Evolutionary conservation across 1,139 yeast species (phyloP), one percentile per base, ranked within the genome.

Genomic region (Suhomyces bokatorum): DNA sequence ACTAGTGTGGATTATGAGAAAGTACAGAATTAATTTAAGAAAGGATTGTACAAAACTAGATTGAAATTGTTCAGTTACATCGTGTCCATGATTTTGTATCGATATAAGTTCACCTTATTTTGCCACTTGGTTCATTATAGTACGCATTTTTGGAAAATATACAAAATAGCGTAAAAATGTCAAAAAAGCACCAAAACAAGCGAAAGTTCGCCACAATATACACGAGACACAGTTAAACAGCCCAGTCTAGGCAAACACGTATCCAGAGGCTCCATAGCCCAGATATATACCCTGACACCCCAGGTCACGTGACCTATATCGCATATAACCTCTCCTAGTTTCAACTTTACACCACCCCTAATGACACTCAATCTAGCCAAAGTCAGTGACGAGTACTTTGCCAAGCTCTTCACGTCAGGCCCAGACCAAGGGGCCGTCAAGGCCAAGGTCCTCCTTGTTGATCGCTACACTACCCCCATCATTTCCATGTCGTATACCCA

Each of bases 401-500:
- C 63, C 36, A 67, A 68, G 54, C 59, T 73, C 35, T 73, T 73
- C 48, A 56, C 55, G 22, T 50, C 54, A 20, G 54, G 48, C 48
- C 52, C 39, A 45, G 52, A 50, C 17, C 30, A 57, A 17, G 49
- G 50, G 20, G 69, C 69, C 13, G 63, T 72, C 37, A 78, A 79
- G 53, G 83, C 91, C 45, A 82, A 81, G 51, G 95, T 91, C 29
- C 72, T 93, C 32, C 72, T 93, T 36, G 75, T 95, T 45, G 99
- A 93, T 61, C 71, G 78, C 45, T 74, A 76, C 53, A 93, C 99
- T 41, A 87, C 95, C 13, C 77, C 90, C 0, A 81, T 90, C 26
- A 81, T 95, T 17, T 89, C 97, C 13, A 77, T 93, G 78, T 81
- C 87, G 53, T 81, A 95, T 35, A 86, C 97, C 2, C 99, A 95